Percentiles rank a stretch among this genome's conserved stretches.
Conservation (phyloP, 1,284 basidiomycete species). For the Trichosporon inkin region DNA sequence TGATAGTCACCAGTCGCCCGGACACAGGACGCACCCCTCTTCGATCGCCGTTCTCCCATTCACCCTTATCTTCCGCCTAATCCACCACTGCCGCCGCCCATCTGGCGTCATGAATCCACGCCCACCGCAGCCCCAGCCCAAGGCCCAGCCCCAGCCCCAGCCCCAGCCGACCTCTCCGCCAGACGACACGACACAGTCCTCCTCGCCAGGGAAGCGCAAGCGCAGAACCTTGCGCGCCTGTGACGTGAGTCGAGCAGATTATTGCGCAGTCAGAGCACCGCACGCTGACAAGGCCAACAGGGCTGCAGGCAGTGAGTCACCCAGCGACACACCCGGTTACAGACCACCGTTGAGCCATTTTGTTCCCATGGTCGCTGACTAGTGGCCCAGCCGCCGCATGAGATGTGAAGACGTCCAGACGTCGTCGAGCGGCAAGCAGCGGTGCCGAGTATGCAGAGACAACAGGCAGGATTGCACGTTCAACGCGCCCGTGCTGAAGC, state of each 20-base stretch:
- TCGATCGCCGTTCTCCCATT: conserved; percentile 1
- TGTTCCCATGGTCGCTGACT: not conserved
- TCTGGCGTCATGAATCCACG: not conserved
- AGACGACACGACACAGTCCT: not conserved
- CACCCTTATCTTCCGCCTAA: conserved; percentile 5
- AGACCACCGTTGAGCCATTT: not conserved
- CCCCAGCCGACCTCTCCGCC: not conserved
- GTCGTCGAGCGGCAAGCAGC: conserved; percentile 3
- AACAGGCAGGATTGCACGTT: conserved; percentile 28
- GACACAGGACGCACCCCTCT: not conserved
- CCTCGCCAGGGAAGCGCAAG: not conserved
- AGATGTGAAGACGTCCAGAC: conserved; percentile 29
- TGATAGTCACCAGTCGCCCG: not conserved
- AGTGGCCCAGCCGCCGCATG: conserved; percentile 24
- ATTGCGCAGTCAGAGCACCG: no score
- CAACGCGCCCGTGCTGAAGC: conserved; percentile 28
- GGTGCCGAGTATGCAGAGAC: conserved; percentile 31
- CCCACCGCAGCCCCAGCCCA: no score
- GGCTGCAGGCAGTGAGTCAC: conserved; percentile 25
- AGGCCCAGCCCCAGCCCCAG: no score
- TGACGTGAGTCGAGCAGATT: conserved; percentile 5
- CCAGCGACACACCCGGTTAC: not conserved
- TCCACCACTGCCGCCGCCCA: not conserved
- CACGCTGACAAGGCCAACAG: conserved; percentile 5
- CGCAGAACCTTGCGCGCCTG: conserved; percentile 2